Evolutionary conservation across 1,139 yeast species (phyloP).

Genomic region (Yamadazyma aaseri): DNA sequence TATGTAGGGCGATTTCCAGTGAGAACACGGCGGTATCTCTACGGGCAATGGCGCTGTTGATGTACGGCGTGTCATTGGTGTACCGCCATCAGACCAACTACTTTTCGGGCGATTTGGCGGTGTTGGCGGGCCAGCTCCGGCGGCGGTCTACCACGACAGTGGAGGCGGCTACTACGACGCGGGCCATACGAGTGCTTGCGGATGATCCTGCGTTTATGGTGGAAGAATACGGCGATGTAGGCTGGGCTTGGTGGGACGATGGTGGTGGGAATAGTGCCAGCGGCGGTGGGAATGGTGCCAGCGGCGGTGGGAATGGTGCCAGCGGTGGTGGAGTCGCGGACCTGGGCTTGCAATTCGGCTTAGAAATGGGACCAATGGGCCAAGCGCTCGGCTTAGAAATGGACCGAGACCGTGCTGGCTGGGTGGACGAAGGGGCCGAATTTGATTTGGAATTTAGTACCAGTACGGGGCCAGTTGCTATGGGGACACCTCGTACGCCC

Average conservation of each 20-base stretch:
- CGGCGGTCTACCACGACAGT: slow-evolving; percentile 2
- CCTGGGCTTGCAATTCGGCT: too few species aligned
- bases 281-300: background rate
- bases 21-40: slow-evolving; percentile 17
- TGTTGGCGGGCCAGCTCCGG: slow-evolving; percentile 15
- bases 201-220: slow-evolving; percentile 9
- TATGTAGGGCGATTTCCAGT: slow-evolving; percentile 38
- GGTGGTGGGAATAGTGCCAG: background rate
- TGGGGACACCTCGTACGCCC: background rate
- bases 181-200: slow-evolving; percentile 2
- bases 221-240: slow-evolving; percentile 6
- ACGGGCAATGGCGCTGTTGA: slow-evolving; percentile 39
- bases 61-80: slow-evolving; percentile 57
- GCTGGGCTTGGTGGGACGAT: background rate
- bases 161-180: background rate
- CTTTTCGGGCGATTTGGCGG: slow-evolving; percentile 29
- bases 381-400: too few species aligned
- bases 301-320: background rate
- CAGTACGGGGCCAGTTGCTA: background rate
- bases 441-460: background rate
- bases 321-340: background rate
- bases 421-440: background rate
- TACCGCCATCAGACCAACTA: slow-evolving; percentile 52
- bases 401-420: background rate
- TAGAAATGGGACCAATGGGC: too few species aligned